Base-by-base conservation (phyloP, 768 basidiomycete genomes). In the Dendrothele bispora region DNA sequence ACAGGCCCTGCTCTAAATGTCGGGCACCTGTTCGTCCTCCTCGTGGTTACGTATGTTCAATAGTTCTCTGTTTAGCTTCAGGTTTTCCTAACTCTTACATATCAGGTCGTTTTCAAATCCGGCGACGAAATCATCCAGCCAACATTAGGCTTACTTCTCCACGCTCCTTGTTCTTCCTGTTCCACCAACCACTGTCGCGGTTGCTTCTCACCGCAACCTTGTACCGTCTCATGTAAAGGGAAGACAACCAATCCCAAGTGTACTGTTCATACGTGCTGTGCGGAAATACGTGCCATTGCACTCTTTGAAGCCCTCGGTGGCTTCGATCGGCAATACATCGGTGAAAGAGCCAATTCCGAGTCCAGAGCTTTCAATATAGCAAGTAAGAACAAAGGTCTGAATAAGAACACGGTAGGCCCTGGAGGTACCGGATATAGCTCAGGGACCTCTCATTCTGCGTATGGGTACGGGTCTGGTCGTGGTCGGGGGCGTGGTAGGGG, bases 391-490 rank as follows among this genome's bases (percentile, higher is more conserved):
- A 60, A 56, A 15, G 46, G 43, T 12, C 46, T 22, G 8, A 43
- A 44, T 24, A 50, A 50, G 26, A 34, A 44, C 39, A 63, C 62
- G 26, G 75, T 79, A 2, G 78, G 78, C n/a, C 77, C 74, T 5
- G 75, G 78, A 4, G 78, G 78, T 1, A 79, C 77, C 12, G 78
- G 79, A 5, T 80, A 80, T 56, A 69, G 70, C 5, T 63, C 58
- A 3, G 70, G 26, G 11, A 7, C 11, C 7, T 11, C 37, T 39
- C 30, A n/a, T 32, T 10, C 30, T 10, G 30, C 10, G 30, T 10
- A 32, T 10, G 30, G n/a, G n/a, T n/a, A n/a, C n/a, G n/a, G n/a
- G n/a, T n/a, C n/a, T n/a, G n/a, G n/a, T n/a, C n/a, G n/a, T n/a
- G n/a, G n/a, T n/a, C n/a, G n/a, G n/a, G n/a, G n/a, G n/a, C n/a